A percentile compares a stretch with the other conserved stretches of the same genome.
phyloP scores from a whole-genome alignment of 495 filamentous ascomycete genomes.

The Hypoxylon lienhwacheense region DNA sequence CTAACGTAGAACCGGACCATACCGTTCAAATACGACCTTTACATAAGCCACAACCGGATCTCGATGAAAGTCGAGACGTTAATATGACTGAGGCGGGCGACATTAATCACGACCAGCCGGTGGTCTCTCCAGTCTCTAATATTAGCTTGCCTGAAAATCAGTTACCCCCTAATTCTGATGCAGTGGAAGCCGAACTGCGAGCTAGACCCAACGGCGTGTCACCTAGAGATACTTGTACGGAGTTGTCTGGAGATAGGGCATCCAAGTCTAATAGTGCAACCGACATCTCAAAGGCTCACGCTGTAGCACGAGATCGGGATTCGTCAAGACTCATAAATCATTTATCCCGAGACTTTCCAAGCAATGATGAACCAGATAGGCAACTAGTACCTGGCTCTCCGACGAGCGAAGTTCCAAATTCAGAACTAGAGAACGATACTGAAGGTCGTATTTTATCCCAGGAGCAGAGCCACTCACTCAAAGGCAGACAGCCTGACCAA shows the following conservation, averaged over 20 bases:
- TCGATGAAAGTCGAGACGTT: constrained; percentile 3
- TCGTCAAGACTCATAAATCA: constrained; percentile 5
- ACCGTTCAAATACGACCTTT: constrained; percentile 1
- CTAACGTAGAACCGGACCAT: neutral
- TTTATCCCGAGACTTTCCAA: constrained; percentile 12
- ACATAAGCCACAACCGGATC: neutral
- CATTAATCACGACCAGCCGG: neutral
- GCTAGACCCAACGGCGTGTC: neutral
- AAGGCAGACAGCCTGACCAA: constrained; percentile 3
- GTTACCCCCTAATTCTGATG: neutral
- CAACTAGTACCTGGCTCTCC: constrained; percentile 10
- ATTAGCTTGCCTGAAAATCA: no score
- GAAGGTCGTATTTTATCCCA: neutral
- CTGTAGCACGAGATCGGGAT: constrained; percentile 1
- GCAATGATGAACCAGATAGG: constrained; percentile 19
- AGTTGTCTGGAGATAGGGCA: neutral
- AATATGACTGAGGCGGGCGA: constrained; percentile 10
- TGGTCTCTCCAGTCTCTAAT: no score
- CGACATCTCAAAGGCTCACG: neutral
- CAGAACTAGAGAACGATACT: constrained; percentile 1
- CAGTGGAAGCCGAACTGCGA: neutral
- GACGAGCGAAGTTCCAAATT: neutral
- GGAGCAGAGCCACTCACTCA: constrained; percentile 1
- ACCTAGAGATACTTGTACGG: neutral
- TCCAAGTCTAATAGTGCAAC: neutral